These are phyloP conservation scores for Botrytis sinoallii DNA, from an alignment of 2,329 filamentous ascomycete genomes.

Conservation along the genomic window DNA sequence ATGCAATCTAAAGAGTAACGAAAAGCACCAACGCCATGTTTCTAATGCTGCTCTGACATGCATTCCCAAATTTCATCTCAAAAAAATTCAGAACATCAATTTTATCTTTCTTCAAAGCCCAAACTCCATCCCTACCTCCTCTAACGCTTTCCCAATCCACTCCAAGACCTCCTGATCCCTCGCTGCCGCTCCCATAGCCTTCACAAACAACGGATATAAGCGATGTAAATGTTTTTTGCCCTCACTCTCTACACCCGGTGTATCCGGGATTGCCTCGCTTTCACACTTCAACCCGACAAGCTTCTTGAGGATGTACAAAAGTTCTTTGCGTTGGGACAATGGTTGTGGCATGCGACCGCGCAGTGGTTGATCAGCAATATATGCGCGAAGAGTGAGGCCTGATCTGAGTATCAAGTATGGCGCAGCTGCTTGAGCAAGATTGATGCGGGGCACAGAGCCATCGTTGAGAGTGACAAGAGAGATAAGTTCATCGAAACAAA, in stretches of 20 bases:
- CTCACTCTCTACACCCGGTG: slow-evolving; percentile 51
- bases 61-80: slow-evolving; percentile 8
- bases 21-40: neutral
- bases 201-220: slow-evolving; percentile 74
- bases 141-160: slow-evolving; percentile 58
- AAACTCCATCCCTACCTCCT: slow-evolving; percentile 59
- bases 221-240: slow-evolving; percentile 72
- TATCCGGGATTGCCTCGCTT: slow-evolving; percentile 62
- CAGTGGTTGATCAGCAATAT: slow-evolving; percentile 87
- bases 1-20: neutral
- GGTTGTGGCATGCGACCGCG: slow-evolving; percentile 88
- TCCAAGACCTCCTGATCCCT: slow-evolving; percentile 60
- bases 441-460: slow-evolving; percentile 33
- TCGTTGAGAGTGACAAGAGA: slow-evolving; percentile 58
- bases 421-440: slow-evolving; percentile 69
- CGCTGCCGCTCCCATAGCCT: slow-evolving; percentile 57
- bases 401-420: slow-evolving; percentile 81
- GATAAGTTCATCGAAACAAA: slow-evolving; percentile 78
- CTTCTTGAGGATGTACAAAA: slow-evolving; percentile 66
- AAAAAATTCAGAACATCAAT: neutral
- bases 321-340: slow-evolving; percentile 72
- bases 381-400: slow-evolving; percentile 76
- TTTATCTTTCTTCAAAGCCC: slow-evolving; percentile 29
- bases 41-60: neutral
- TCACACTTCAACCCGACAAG: slow-evolving; percentile 68